Percentiles rank a stretch among this genome's conserved stretches.
Evolutionary conservation across 2,329 filamentous ascomycete species (phyloP).

Genomic region (Fusarium sp.): DNA sequence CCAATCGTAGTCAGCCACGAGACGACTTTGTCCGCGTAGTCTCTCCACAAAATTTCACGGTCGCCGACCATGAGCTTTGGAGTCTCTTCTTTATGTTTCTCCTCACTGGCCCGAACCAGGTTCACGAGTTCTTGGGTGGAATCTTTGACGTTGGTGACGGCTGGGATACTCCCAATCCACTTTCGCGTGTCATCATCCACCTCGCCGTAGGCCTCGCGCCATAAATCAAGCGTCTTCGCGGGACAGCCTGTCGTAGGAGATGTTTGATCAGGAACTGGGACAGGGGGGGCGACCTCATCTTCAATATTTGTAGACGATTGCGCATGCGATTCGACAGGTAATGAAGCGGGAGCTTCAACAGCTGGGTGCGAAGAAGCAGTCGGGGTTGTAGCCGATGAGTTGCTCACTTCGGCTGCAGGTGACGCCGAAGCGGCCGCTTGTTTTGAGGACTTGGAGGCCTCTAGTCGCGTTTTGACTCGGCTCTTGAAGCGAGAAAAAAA

Average conservation of each 20-base stretch:
- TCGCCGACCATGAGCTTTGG: slow-evolving; percentile 3
- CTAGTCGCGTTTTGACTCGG: neutral
- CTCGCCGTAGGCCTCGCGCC: neutral
- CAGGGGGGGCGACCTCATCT: too few relatives aligned
- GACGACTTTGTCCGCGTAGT: slow-evolving; percentile 8
- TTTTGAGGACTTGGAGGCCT: neutral
- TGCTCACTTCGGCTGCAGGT: neutral
- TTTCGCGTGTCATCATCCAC: neutral
- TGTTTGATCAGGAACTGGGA: neutral
- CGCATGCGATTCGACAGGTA: too few relatives aligned
- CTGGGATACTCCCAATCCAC: neutral
- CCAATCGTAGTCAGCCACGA: slow-evolving; percentile 1
- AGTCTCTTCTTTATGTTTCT: neutral
- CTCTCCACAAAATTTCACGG: slow-evolving; percentile 14
- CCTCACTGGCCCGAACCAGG: neutral
- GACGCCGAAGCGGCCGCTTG: neutral
- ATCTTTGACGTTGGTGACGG: neutral
- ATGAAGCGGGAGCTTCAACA: neutral
- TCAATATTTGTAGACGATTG: neutral
- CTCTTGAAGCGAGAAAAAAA: neutral
- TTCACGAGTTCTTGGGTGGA: neutral
- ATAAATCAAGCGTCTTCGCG: neutral
- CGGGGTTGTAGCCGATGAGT: neutral
- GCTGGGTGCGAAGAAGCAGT: neutral
- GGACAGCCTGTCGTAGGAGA: neutral